A percentile compares a stretch with the other conserved stretches of the same genome.
Evolutionary conservation across 1,284 basidiomycete species (phyloP).

Genomic region (Coniferiporia sulphurascens): DNA sequence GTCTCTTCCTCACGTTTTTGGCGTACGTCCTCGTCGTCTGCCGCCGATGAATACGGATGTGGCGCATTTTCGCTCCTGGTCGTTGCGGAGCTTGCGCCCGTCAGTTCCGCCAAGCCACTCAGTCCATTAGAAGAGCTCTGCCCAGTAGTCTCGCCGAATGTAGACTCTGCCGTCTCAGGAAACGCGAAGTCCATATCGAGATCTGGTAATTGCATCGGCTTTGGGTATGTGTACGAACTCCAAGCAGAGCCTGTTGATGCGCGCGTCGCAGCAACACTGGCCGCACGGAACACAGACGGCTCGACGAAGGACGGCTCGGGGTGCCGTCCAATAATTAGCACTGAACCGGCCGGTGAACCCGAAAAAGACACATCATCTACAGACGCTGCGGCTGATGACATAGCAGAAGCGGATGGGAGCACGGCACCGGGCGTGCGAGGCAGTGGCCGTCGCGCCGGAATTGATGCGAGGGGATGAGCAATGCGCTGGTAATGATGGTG

Average conservation of each 20-base stretch:
- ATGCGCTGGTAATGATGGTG: neutral
- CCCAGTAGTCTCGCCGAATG: neutral
- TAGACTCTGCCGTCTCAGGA: neutral
- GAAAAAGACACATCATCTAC: neutral
- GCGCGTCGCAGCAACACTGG: conserved; percentile 18
- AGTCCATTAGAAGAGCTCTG: neutral
- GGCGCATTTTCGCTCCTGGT: neutral
- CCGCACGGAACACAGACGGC: conserved; percentile 10
- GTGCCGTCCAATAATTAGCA: conserved; percentile 11
- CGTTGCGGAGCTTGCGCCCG: neutral
- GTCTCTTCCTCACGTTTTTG: neutral
- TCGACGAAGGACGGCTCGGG: conserved; percentile 17
- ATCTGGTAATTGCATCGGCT: conserved; percentile 15
- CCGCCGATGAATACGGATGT: conserved; percentile 13
- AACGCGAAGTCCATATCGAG: conserved; percentile 12
- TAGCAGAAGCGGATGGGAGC: neutral
- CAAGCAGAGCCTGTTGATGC: conserved; percentile 15
- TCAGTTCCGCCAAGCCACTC: neutral
- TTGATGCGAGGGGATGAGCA: neutral
- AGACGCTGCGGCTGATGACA: neutral
- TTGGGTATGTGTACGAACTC: conserved; percentile 16
- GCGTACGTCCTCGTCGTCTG: neutral
- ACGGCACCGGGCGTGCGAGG: neutral
- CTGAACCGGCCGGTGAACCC: conserved; percentile 4
- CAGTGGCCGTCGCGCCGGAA: neutral